Base-by-base conservation (phyloP, 176 grass and related monocot species). In the Bolboschoenus planiculmis region DNA sequence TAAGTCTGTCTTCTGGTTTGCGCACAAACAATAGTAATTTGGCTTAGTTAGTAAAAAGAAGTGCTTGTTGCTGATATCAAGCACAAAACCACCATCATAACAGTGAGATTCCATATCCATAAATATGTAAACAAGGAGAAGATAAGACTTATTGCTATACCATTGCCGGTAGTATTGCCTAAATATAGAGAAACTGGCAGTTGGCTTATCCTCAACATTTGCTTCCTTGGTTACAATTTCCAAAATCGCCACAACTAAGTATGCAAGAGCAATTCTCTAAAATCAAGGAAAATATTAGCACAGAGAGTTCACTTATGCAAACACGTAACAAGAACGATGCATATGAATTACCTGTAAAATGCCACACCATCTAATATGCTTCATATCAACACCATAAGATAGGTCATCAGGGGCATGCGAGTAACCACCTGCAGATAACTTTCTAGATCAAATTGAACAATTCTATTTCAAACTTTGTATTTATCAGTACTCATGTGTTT, bases 201-300 rank as follows among this genome's bases (percentile, higher is more conserved):
- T 79, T 87, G 90, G 86, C 39, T 84, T 88, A 26, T 90, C 84
- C 75, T 89, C 92, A 87, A 88, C 39, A 59, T 92, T 88, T 1
- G 26, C 56, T 21, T 97, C 90, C 84, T 97, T 94, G 26, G 89
- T 93, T 2, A 91, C 24, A 1, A 94, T 94, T 75, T 94, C 92
- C 21, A 97, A 75, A 39, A 94, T 36, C 46, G 92, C 89, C 55
- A 94, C 90, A 11, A 97, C 88, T 78, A 97, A 79, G 36, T 97
- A 94, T 8, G 95, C 95, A 88, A 97, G 90, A 60, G 92, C 88
- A 79, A 97, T 97, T 80, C 95, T 90, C 92, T 97, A 81, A 2
- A 84, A 75, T 75, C 6, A 50, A 66, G 33, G 34, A 40, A 85
- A 56, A 75, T 33, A 66, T 9, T 13, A 30, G 56, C n/a, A 37